Base-by-base conservation (phyloP, 805 yeast genomes). In the Candida qinlingensis region DNA sequence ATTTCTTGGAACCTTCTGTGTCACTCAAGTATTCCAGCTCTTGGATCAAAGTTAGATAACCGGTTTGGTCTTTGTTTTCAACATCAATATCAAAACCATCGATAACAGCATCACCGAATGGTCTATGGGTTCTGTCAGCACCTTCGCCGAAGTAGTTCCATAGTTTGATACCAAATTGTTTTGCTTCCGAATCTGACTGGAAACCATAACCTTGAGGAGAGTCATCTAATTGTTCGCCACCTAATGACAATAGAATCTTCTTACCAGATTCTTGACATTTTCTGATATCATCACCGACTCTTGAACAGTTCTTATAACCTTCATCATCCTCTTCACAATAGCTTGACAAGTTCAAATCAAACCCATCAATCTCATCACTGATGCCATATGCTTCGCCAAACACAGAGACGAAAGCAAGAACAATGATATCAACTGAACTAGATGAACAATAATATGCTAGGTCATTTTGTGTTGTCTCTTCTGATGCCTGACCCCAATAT, bases 51-150 rank as follows among this genome's bases (percentile, higher is more conserved):
- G 83, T 77, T 36, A 80, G 77, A 60, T 83, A 85, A n/a, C 96
- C 96, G 1, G 72, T 69, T 44, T 75, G 73, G 49, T 73, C 65
- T 51, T 73, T 73, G 62, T 79, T 76, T 66, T 92, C 98, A 58
- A 87, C 81, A 66, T 92, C 98, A 54, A 91, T 82, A 66, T 92
- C 98, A 64, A 90, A 91, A 13, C 98, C 98, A 67, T 92, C 97
- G 41, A 92, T 73, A 27, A 83, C 66, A 1, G 96, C 73, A 57
- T 74, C 77, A 42, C 86, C 95, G 63, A 89, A 88, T 50, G 85
- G 76, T 58, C 79, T 78, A 56, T 83, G 69, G 30, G 13, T 13
- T 26, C 8, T 29, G 3, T 47, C 39, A 1, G 25, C 12, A 29
- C 87, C 88, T 45, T 72, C 79, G 45, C 82, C 85, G 61, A 86